Conservation (phyloP, 495 filamentous ascomycete genomes). For the Glutinoglossum americanum region DNA sequence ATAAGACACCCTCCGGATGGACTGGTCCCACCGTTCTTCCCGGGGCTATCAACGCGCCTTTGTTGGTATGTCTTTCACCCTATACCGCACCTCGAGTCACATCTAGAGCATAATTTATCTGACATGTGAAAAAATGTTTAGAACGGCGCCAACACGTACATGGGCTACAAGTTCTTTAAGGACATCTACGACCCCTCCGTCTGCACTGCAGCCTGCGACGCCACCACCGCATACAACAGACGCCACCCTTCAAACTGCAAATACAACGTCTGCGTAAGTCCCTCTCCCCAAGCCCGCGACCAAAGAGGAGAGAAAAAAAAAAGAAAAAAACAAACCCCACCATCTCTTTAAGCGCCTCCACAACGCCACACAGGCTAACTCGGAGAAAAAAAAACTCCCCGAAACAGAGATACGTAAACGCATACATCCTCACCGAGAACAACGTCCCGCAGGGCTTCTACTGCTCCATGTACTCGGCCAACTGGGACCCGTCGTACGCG, state of each 20-base stretch:
- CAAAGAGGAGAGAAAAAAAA: too few relatives aligned
- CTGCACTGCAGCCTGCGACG: neutral
- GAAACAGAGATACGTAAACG: neutral
- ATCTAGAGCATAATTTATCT: too few relatives aligned
- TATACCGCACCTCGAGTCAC: too few relatives aligned
- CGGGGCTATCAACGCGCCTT: neutral
- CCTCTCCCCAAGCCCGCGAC: neutral
- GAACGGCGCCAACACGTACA: neutral
- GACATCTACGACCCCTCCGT: neutral
- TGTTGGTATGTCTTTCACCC: neutral
- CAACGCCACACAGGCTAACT: too few relatives aligned
- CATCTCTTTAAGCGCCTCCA: too few relatives aligned
- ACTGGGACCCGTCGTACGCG: neutral
- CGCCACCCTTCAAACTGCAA: neutral
- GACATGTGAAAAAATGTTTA: too few relatives aligned
- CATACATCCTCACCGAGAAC: neutral
- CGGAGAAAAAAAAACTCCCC: too few relatives aligned
- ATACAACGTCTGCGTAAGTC: neutral
- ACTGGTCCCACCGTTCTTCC: neutral
- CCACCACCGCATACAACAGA: neutral
- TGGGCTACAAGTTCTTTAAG: neutral
- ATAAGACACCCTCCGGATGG: neutral
- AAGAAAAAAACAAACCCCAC: neutral
- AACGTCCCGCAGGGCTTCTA: neutral
- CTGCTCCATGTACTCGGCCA: neutral